Evolutionary conservation across 108 stramenopile species (phyloP), one percentile per base, ranked within the genome.

Genomic region (Stephanodiscus minutulus): DNA sequence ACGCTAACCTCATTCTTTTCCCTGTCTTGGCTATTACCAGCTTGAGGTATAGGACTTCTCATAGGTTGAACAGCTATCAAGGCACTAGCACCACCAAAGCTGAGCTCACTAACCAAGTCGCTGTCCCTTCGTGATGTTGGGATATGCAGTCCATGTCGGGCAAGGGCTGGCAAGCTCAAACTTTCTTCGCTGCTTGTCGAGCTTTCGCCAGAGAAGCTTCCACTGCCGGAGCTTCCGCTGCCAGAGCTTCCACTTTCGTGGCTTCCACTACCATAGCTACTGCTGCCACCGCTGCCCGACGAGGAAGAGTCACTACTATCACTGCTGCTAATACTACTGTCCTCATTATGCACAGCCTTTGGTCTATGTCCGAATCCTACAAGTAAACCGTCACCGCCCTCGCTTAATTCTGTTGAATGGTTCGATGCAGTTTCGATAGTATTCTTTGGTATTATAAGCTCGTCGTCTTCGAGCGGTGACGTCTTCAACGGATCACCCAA

Each of bases 81-180:
- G 46, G 78, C 71, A 64, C 78, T 79, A 4, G 78, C 78, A 53
- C 78, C 78, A 52, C 78, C 78, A 72, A 79, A 79, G 48, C 78
- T 79, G 33, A 79, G 55, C 20, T 64, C 71, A 59, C 78, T 79
- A 10, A 79, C 72, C 28, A 61, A 36, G 59, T 79, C 78, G 18
- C 57, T 58, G 10, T 60, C 59, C 17, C 31, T 41, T 20, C 37
- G 29, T 35, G n/a, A n/a, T 49, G 37, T n/a, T 29, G 29, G 37
- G 24, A 78, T 58, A 21, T 35, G 55, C 24, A 78, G 21, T 11
- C 76, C 76, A 57, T 69, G 27, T 39, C 66, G 49, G 25, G 77
- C 64, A 62, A 78, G 65, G 47, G 57, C 64, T 20, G 70, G 60
- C 33, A 66, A n/a, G 50, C 66, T 50, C 21, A 59, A 53, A 2